Evolutionary conservation across 75 land plant species (phyloP).

Genomic region (Picea glauca): DNA sequence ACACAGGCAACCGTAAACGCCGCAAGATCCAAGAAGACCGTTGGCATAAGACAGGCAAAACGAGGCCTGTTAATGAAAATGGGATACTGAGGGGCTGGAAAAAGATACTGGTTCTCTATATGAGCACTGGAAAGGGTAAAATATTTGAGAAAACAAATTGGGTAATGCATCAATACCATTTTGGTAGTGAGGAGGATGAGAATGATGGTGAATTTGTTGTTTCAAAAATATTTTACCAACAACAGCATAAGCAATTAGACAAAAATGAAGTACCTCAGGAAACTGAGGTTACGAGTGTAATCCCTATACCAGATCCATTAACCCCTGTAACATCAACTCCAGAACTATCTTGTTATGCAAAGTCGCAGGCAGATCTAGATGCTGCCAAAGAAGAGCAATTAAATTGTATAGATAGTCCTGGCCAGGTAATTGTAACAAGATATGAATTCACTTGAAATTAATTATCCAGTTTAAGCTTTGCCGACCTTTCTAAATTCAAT

Average conservation of each 20-base stretch:
- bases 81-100: constrained; percentile 70
- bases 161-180: constrained; percentile 97
- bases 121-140: constrained; percentile 36
- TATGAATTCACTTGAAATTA: neutral
- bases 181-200: constrained; percentile 81
- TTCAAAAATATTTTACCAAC: constrained; percentile 81
- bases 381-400: constrained; percentile 4
- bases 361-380: constrained; percentile 9
- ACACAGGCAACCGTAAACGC: constrained; percentile 80
- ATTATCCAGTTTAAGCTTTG: neutral
- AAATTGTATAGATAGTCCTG: neutral
- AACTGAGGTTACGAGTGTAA: neutral
- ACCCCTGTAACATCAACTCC: constrained; percentile 41
- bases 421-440: constrained; percentile 25
- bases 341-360: constrained; percentile 30
- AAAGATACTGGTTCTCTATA: constrained; percentile 89
- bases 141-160: constrained; percentile 89
- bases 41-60: constrained; percentile 94
- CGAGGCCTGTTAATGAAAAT: constrained; percentile 68
- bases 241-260: constrained; percentile 48
- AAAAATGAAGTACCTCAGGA: constrained; percentile 26
- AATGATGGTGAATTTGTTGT: constrained; percentile 79
- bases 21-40: constrained; percentile 80
- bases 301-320: constrained; percentile 27
- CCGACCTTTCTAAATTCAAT: neutral